Evolutionary conservation across 2,329 filamentous ascomycete genomes (phyloP), one percentile per base, ranked within the genome.

Genomic region (Sordariomycetes sp.): DNA sequence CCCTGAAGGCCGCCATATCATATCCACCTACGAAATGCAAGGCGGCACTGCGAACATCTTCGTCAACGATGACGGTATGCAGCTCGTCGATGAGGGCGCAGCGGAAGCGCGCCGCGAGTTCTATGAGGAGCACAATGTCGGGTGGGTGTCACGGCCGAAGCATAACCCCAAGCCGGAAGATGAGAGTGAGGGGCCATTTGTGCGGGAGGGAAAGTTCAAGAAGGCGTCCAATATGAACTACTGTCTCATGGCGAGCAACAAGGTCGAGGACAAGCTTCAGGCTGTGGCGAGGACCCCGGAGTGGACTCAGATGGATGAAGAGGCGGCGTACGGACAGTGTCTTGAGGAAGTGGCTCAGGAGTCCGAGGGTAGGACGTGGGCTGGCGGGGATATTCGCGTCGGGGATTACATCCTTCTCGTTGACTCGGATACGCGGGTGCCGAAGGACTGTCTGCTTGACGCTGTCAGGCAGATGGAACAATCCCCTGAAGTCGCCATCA

Each of bases 401-500:
- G 81, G 81, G 48, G 81, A 85, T 62, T 77, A 82, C 62, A 85
- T 87, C 57, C 71, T 88, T 17, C 74, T 88, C 55, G 71, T 87
- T 59, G 84, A 87, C 66, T 86, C 80, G 1, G 84, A 88, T 62
- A 88, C 85, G 5, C 78, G 84, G 65, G 81, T 87, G 13, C 85
- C 86, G 0, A 69, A 73, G 0, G 84, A 89, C 62, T 88, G 83
- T 61, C 73, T 89, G 13, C 72, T 89, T 10, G 82, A 87, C 61
- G 84, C 81, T n/a, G 84, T 82, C 20, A 80, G 78, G 17, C 86
- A 89, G 67, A 87, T 89, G 84, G 81, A 85, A 61, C 74, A 80
- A 61, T 84, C 78, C 15, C 85, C 84, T 0, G 80, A 88, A 62
- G 83, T 87, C 1, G 86, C 79, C 20, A 87, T 89, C 63, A 75